A percentile compares a stretch with the other conserved stretches of the same genome.
These are phyloP conservation scores for Coemansia sp. DNA, from an alignment of 192 early-diverging fungal genomes.

Conservation along the genomic window DNA sequence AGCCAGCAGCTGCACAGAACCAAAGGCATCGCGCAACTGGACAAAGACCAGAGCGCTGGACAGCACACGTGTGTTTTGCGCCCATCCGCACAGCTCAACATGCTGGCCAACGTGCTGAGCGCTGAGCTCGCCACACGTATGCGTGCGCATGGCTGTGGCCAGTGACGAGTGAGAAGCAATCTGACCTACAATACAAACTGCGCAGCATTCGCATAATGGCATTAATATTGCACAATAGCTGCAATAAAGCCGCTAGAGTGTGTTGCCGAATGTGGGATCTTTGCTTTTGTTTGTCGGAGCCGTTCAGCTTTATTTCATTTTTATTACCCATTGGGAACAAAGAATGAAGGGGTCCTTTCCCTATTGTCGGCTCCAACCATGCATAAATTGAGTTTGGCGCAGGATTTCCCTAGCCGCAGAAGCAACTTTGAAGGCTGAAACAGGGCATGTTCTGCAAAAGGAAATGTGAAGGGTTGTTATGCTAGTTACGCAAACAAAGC, in stretches of 20 bases:
- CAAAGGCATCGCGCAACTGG: constrained; percentile 74
- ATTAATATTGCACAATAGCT: not conserved
- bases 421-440: not conserved
- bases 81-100: constrained; percentile 80
- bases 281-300: not conserved
- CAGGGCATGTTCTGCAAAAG: not conserved
- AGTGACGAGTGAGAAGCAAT: constrained; percentile 11
- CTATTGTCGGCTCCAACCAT: not conserved
- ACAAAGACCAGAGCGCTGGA: constrained; percentile 76
- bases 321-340: not conserved
- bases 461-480: not conserved
- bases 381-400: constrained; percentile 15
- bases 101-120: constrained; percentile 58
- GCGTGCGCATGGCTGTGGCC: constrained; percentile 61
- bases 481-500: constrained; percentile 5
- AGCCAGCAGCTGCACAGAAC: constrained; percentile 67
- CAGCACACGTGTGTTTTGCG: constrained; percentile 59
- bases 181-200: not conserved
- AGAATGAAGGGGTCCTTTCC: not conserved
- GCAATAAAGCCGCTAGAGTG: constrained; percentile 1
- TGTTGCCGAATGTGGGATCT: not conserved
- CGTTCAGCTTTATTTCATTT: not conserved
- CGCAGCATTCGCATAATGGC: not conserved
- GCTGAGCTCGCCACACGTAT: constrained; percentile 76
- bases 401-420: constrained; percentile 2